These are phyloP conservation scores for Cladosporium sp. DNA, from an alignment of 2,329 filamentous ascomycete genomes.

Conservation along the genomic window DNA sequence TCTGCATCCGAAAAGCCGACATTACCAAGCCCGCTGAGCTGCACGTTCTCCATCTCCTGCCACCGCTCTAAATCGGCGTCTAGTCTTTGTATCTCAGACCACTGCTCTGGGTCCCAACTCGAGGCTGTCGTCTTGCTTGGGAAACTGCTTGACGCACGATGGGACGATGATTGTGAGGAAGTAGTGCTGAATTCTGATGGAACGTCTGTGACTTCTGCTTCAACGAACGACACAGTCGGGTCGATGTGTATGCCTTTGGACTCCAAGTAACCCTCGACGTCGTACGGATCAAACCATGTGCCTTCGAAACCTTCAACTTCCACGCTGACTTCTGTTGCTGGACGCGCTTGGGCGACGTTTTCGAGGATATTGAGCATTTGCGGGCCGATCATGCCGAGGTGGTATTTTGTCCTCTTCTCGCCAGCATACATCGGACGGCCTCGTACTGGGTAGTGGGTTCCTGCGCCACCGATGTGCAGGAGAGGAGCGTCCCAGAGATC, in stretches of 20 bases:
- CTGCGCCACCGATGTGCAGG: conserved; percentile 62
- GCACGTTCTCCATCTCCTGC: conserved; percentile 5
- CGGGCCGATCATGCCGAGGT: conserved; percentile 28
- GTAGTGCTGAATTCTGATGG: conserved; percentile 3
- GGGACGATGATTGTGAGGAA: not conserved
- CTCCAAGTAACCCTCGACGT: conserved; percentile 70
- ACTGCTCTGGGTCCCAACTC: conserved; percentile 13
- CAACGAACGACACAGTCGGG: conserved; percentile 56
- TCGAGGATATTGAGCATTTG: conserved; percentile 25
- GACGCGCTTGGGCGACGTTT: conserved; percentile 22
- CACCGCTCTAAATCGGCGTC: not conserved
- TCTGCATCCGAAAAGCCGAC: conserved; percentile 22
- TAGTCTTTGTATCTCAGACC: not conserved
- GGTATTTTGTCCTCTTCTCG: conserved; percentile 21
- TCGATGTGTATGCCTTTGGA: conserved; percentile 61
- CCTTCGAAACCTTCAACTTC: conserved; percentile 62
- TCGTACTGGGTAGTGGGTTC: conserved; percentile 54
- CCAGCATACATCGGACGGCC: not conserved
- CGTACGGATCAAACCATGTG: conserved; percentile 71
- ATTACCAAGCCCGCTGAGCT: conserved; percentile 4
- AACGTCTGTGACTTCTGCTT: conserved; percentile 49
- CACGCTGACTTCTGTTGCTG: conserved; percentile 37
- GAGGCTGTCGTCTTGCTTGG: not conserved
- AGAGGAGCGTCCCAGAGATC: conserved; percentile 59
- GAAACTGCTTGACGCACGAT: conserved; percentile 3